Percentiles rank a stretch among this genome's conserved stretches.
Evolutionary conservation across 495 filamentous ascomycete species (phyloP).

Genomic region (Tuber calosporum): DNA sequence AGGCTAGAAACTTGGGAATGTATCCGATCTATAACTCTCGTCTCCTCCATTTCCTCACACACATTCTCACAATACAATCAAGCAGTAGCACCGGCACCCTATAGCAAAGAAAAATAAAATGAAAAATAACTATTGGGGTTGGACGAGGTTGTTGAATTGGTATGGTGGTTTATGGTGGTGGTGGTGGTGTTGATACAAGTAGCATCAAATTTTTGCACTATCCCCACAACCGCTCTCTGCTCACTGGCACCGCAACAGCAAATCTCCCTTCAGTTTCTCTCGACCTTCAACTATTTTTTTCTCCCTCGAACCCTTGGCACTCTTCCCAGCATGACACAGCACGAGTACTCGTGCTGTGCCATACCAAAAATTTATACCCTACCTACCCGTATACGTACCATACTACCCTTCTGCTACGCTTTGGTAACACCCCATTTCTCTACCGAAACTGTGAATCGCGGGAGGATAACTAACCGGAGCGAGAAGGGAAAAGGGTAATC

Average conservation of each 20-base stretch:
- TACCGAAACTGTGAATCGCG: not conserved
- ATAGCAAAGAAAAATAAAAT: not conserved
- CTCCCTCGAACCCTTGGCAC: not conserved
- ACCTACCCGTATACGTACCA: constrained; percentile 3
- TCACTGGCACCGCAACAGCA: not conserved
- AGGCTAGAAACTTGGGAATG: constrained; percentile 2
- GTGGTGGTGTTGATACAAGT: constrained; percentile 19
- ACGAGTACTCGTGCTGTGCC: not conserved
- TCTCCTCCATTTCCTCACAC: not conserved
- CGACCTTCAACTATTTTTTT: not conserved
- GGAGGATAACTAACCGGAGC: not conserved
- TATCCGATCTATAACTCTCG: constrained; percentile 5
- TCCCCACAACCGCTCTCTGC: not conserved
- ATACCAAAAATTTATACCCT: not conserved
- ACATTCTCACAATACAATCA: not conserved
- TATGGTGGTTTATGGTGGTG: constrained; percentile 9
- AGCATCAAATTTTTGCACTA: constrained; percentile 4
- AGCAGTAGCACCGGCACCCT: not conserved
- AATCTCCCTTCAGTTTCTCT: not conserved
- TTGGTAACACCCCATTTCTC: not conserved
- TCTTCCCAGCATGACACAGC: not conserved
- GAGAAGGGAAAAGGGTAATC: not conserved
- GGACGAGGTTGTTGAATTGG: not conserved
- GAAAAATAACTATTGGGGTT: not conserved
- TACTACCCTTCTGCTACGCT: not conserved